Base-by-base conservation (phyloP, 345 rosid species). In the Aquilaria yunnanensis region DNA sequence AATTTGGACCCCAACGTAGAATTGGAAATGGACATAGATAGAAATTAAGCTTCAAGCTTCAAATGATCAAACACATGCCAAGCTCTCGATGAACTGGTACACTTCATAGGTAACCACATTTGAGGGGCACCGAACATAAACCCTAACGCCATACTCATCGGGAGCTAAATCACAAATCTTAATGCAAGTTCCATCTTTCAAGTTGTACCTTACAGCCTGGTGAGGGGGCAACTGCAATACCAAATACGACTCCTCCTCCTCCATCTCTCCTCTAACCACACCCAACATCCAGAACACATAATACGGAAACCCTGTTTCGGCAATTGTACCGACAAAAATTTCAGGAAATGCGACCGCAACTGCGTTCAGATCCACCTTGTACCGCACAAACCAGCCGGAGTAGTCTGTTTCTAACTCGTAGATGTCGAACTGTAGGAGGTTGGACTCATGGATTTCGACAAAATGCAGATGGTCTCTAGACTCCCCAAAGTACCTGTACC, bases 331-430 rank as follows among this genome's bases (percentile, higher is more conserved):
- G 23, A 16, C 23, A 30, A 51, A 16, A 62, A 65, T 65, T 14
- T 31, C 57, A 3, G 37, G 37, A 34, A 11, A 62, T 51, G 57
- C 57, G 37, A 10, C 46, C n/a, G 51, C 43, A 4, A 62, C 1
- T 12, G 11, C 32, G 12, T 51, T 56, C 32, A 62, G 65, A 62
- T 62, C 48, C 2, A 62, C 46, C 10, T 34, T 32, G 16, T 51
- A 62, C 56, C 43, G 32, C 0, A 51, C 48, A 50, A 51, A 29
- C 65, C 65, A 62, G 4, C n/a, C 34, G 16, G 65, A 62, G 47
- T 62, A 62, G 12, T 51, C 65, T 29, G 30, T 51, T 14, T 51
- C 49, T 0, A 62, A 33, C 34, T 51, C 57, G 7, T 29, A 51
- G 0, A 62, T 14, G 6, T 12, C 12, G 47, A 62, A 51, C 2